Conservation (phyloP, 2,329 filamentous ascomycete genomes). For the Fusarium agapanthi region DNA sequence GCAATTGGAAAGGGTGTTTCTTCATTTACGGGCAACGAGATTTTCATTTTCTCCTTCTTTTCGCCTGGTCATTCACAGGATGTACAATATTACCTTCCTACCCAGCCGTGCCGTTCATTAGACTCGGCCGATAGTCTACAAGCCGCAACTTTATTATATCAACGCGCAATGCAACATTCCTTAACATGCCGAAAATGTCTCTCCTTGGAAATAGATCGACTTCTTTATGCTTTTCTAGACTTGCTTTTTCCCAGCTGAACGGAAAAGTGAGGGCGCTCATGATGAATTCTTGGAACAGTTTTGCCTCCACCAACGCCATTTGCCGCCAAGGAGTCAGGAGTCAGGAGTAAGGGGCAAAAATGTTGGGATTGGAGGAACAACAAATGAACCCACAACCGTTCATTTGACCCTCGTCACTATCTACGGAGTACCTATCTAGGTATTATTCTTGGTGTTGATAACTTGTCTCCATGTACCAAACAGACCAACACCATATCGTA, state of each 20-base stretch:
- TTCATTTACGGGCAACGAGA: slow-evolving; percentile 1
- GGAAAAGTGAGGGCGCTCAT: slow-evolving; percentile 1
- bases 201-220: slow-evolving; percentile 5
- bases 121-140: slow-evolving; percentile 10
- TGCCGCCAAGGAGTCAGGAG: neutral
- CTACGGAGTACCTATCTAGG: neutral
- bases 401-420: neutral
- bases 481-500: neutral
- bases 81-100: neutral
- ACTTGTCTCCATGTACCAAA: neutral
- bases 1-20: neutral
- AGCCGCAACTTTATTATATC: slow-evolving; percentile 25
- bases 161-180: slow-evolving; percentile 26
- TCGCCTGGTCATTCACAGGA: neutral
- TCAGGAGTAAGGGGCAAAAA: neutral
- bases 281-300: neutral
- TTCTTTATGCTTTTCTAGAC: neutral
- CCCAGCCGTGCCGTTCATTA: slow-evolving; percentile 12
- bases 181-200: slow-evolving; percentile 6
- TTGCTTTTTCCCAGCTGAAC: neutral
- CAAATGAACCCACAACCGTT: neutral
- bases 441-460: neutral
- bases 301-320: neutral
- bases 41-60: slow-evolving; percentile 1
- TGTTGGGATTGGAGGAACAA: neutral